Evolutionary conservation across 1,284 basidiomycete genomes (phyloP).

Genomic region (Puccinia novopanici): DNA sequence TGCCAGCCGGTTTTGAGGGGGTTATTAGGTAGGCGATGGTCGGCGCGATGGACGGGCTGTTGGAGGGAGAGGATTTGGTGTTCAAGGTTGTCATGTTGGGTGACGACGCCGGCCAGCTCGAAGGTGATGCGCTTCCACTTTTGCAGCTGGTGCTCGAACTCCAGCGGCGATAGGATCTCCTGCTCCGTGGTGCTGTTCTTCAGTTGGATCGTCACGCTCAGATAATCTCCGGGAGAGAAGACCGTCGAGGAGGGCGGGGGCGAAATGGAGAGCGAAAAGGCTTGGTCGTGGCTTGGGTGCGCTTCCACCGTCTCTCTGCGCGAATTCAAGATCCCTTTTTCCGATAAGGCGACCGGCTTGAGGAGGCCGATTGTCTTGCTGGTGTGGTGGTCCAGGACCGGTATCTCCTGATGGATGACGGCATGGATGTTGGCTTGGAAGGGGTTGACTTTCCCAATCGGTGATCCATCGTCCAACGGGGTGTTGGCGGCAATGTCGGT

Average conservation of each 20-base stretch:
- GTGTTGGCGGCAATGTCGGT: constrained; percentile 1
- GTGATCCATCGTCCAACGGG: not conserved
- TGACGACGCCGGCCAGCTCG: constrained; percentile 9
- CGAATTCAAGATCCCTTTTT: not conserved
- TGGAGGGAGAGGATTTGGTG: constrained; percentile 22
- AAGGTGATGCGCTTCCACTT: constrained; percentile 31
- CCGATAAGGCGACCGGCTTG: not conserved
- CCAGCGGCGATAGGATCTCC: not conserved
- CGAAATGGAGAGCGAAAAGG: constrained; percentile 9
- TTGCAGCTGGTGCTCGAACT: constrained; percentile 22
- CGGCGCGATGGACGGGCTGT: constrained; percentile 13
- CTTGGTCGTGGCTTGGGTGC: constrained; percentile 5
- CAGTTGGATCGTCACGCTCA: constrained; percentile 11
- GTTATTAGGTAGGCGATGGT: not conserved
- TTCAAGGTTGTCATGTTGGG: constrained; percentile 3
- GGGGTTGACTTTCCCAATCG: not conserved
- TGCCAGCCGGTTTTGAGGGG: constrained; percentile 23
- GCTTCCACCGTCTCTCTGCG: not conserved
- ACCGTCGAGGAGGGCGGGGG: constrained; percentile 13
- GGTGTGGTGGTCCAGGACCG: not conserved
- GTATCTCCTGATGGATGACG: not conserved
- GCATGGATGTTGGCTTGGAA: constrained; percentile 30
- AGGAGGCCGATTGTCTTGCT: not conserved
- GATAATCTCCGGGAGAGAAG: constrained; percentile 12
- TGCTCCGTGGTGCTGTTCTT: not conserved